Percentiles rank a stretch among this genome's conserved stretches.
Conservation (phyloP, 306 rosid species). For the barrel medic (Medicago truncatula) region DNA sequence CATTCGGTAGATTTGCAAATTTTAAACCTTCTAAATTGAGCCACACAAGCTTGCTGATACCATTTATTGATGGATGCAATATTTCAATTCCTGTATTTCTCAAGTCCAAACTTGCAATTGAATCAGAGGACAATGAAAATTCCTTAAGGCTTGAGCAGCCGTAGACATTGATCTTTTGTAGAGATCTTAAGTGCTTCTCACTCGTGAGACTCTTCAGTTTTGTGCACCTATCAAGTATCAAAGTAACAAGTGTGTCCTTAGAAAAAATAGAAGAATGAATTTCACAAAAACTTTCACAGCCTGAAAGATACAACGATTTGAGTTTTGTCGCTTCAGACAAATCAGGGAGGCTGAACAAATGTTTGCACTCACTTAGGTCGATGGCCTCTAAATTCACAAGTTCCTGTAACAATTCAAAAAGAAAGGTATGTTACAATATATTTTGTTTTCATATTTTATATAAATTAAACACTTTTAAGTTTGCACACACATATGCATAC, state of each 20-base stretch:
- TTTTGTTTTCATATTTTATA: not conserved
- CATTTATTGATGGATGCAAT: not conserved
- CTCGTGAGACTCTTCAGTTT: not conserved
- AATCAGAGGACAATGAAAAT: not conserved
- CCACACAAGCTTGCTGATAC: not conserved
- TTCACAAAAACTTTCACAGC: conserved; percentile 8
- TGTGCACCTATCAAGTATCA: not conserved
- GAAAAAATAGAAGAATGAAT: not conserved
- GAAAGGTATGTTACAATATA: not conserved
- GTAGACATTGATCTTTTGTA: not conserved
- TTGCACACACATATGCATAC: not conserved
- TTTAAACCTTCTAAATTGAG: conserved; percentile 1
- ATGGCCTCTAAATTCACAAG: conserved; percentile 11
- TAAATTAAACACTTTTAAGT: too few relatives aligned
- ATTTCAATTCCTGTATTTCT: not conserved
- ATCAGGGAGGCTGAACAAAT: conserved; percentile 12
- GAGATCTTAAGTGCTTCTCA: not conserved
- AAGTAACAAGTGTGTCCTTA: not conserved
- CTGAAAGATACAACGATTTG: not conserved
- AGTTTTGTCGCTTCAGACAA: conserved; percentile 13
- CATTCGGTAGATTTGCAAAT: not conserved
- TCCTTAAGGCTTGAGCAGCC: not conserved
- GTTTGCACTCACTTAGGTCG: not conserved
- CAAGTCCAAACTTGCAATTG: not conserved
- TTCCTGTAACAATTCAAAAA: conserved; percentile 8